Base-by-base conservation (phyloP, 2,329 filamentous ascomycete species). In the Aspergillus pseudoviridinutans region DNA sequence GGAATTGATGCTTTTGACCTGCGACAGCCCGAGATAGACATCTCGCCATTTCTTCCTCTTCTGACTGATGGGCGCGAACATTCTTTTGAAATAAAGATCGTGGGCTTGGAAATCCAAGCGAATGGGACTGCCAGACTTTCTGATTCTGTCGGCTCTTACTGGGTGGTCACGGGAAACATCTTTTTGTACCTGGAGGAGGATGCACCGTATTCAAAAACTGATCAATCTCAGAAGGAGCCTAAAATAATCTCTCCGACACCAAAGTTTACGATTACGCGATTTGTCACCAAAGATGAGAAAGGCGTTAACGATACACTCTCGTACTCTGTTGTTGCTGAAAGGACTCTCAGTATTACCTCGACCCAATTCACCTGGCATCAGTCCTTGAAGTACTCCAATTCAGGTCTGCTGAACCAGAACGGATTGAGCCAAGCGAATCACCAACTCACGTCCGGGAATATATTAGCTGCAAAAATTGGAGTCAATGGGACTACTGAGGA, bases 1-100 rank as follows among this genome's bases (percentile, higher is more conserved):
- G 90, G 90, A 1, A 84, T 89, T 22, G 87, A 94, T 66, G 85
- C 89, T 0, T 94, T 91, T 69, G 90, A 94, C 68, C 78, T 95
- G 25, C 79, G 83, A 49, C 90, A 94, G 69, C 86, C 90, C 61
- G 88, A 94, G 69, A 90, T 95, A 60, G 91, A 95, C 67, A 86
- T 95, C 50, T 88, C 89, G 1, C 86, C 90, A 0, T 94, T 88
- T 79, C 77, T 94, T 3, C 84, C 88, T 0, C 58, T 88, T 1
- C 79, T 94, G 0, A 87, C 83, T 61, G 86, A 92, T 64, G 87
- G 86, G 0, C 64, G 77, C 2, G 63, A 78, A 6, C 89, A 93
- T 69, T 84, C 76, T 0, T 90, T 93, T 67, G 81, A 84, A 54
- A 85, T 95, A 51, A 78, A 80, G 22, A 81, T 94, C 4, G 80